Evolutionary conservation across 495 filamentous ascomycete species (phyloP).

Genomic region (Podospora pseudoanserina): DNA sequence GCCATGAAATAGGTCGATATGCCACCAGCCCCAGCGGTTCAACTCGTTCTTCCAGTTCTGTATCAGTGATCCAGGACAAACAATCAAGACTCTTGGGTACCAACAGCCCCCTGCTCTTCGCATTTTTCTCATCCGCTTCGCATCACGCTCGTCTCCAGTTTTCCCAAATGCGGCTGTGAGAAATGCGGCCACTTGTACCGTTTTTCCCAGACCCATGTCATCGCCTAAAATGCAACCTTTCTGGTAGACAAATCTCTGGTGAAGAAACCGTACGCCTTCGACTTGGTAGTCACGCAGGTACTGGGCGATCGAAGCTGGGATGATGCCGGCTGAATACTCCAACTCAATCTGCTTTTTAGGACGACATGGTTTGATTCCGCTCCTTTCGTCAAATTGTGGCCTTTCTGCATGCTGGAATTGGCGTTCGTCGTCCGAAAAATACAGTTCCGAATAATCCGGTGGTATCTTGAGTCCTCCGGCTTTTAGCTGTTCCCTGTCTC

Average conservation of each 20-base stretch:
- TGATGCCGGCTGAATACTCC: constrained; percentile 71
- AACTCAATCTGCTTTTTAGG: constrained; percentile 73
- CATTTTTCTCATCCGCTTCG: constrained; percentile 89
- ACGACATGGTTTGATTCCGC: constrained; percentile 55
- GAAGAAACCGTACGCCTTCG: constrained; percentile 79
- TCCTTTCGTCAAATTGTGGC: constrained; percentile 59
- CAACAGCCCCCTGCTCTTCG: constrained; percentile 57
- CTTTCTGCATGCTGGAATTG: constrained; percentile 60
- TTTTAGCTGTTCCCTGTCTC: constrained; percentile 53
- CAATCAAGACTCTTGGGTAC: constrained; percentile 84
- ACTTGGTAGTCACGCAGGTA: constrained; percentile 92
- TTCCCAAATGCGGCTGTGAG: constrained; percentile 92
- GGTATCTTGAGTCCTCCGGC: constrained; percentile 72
- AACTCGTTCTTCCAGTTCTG: constrained; percentile 88
- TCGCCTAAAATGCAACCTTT: constrained; percentile 88
- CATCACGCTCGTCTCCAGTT: constrained; percentile 84
- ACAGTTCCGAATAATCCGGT: constrained; percentile 73
- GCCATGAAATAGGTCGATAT: constrained; percentile 79
- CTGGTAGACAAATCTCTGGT: constrained; percentile 87
- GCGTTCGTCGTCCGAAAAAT: constrained; percentile 83
- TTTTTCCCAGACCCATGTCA: constrained; percentile 98
- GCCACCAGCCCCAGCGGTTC: constrained; percentile 92
- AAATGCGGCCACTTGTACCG: constrained; percentile 94
- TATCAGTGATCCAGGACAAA: constrained; percentile 86
- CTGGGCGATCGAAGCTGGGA: constrained; percentile 88